These are phyloP conservation scores for Atractiella rhizophila DNA, from an alignment of 768 basidiomycete species.

Conservation along the genomic window DNA sequence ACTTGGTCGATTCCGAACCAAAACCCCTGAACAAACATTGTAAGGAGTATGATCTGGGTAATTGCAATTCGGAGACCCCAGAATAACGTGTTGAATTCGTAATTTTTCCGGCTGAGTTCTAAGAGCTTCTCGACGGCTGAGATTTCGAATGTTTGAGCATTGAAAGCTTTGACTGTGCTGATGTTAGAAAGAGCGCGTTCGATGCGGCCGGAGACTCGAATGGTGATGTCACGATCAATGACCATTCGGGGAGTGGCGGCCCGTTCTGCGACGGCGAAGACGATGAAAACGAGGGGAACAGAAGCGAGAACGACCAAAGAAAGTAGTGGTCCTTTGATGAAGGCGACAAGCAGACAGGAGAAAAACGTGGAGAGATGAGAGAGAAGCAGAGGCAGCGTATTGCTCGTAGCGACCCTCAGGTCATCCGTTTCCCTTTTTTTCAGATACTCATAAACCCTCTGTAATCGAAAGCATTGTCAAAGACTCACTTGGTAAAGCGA, in stretches of 20 bases:
- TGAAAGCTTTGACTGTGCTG: slow-evolving; percentile 77
- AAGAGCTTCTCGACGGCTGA: slow-evolving; percentile 30
- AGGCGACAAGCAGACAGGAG: slow-evolving; percentile 55
- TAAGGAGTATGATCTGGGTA: slow-evolving; percentile 57
- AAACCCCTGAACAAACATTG: slow-evolving; percentile 88
- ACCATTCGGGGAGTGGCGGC: slow-evolving; percentile 41
- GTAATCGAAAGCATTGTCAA: neutral
- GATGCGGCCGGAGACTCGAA: slow-evolving; percentile 48
- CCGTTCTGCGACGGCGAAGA: slow-evolving; percentile 48
- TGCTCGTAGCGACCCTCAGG: slow-evolving; percentile 57
- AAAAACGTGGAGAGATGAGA: slow-evolving; percentile 59
- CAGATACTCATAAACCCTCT: neutral
- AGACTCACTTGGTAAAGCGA: slow-evolving; percentile 50
- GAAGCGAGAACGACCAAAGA: slow-evolving; percentile 78
- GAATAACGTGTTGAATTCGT: slow-evolving; percentile 34
- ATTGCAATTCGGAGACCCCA: slow-evolving; percentile 50
- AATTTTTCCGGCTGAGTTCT: slow-evolving; percentile 26
- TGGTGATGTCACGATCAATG: slow-evolving; percentile 39
- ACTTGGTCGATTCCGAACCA: slow-evolving; percentile 86
- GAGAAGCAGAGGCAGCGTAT: slow-evolving; percentile 48
- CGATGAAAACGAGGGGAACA: slow-evolving; percentile 52
- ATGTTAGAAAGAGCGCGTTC: slow-evolving; percentile 54
- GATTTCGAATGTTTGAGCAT: slow-evolving; percentile 38
- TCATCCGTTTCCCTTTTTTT: slow-evolving; percentile 72
- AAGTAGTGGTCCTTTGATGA: slow-evolving; percentile 51